Base-by-base conservation (phyloP, 129 eudicot genomes). In the Lactuca sativa region DNA sequence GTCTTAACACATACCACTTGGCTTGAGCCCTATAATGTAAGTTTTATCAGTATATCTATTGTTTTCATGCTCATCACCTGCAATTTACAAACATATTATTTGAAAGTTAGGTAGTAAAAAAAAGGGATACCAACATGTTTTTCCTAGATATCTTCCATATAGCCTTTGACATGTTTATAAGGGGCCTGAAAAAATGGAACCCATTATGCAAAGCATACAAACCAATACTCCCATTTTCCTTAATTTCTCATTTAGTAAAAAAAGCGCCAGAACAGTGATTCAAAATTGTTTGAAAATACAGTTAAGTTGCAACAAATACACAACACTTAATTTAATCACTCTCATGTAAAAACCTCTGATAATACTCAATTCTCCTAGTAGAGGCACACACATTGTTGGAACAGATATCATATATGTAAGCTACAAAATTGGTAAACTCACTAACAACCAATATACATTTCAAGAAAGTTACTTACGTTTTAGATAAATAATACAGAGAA, bases 151-250 rank as follows among this genome's bases (percentile, higher is more conserved):
- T 88, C 95, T 41, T 88, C 95, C 30, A 91, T 92, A 0, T 95
- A 91, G 49, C 60, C 64, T 73, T 88, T 81, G 56, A 74, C 65
- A 69, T 81, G 97, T 73, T 88, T 95, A 59, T 76, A 77, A 53
- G 97, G 97, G 61, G 95, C 97, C 83, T 91, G 97, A 82, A 91
- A 90, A 48, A 4, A 85, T 88, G 21, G 95, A 87, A n/a, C 97
- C 97, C 65, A 88, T 83, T 67, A 91, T 77, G 79, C 97, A 91
- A 64, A 91, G 82, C 67, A 86, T 74, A 61, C 95, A 91, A 2
- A 95, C 97, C 54, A 91, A 49, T 69, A 91, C 61, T 71, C 95
- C 95, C 84, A 91, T 66, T 79, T 70, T 80, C 47, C 84, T 70
- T 60, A 91, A 54, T 78, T 88, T 88, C 80, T 91, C 95, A 25